Evolutionary conservation across 2,329 filamentous ascomycete genomes (phyloP).

Genomic region (Microsporum ferrugineum): DNA sequence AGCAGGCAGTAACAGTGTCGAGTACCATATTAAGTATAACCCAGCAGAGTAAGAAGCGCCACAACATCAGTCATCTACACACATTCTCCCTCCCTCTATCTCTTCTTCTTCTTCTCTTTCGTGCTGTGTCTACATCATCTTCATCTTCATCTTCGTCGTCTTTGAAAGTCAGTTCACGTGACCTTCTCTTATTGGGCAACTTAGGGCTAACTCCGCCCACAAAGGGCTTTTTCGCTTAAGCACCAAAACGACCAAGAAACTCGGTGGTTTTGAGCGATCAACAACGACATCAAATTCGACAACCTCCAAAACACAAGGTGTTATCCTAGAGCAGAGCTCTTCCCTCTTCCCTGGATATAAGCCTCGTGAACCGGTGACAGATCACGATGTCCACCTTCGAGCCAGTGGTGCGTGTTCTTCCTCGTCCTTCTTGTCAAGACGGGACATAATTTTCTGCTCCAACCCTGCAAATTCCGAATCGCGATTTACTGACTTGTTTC

Average conservation of each 20-base stretch:
- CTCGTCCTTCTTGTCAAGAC: background rate
- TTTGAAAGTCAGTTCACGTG: slow-evolving; percentile 18
- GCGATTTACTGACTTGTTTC: slow-evolving; percentile 24
- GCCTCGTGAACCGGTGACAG: slow-evolving; percentile 32
- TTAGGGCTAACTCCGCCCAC: slow-evolving; percentile 29
- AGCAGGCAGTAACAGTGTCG: no score
- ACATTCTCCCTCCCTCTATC: background rate
- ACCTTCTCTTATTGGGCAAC: slow-evolving; percentile 20
- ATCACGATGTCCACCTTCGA: slow-evolving; percentile 56
- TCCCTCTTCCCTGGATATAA: slow-evolving; percentile 31
- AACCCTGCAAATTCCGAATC: background rate
- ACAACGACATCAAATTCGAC: slow-evolving; percentile 37
- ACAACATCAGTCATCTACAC: no score
- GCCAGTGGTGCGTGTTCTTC: slow-evolving; percentile 47
- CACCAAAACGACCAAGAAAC: slow-evolving; percentile 26
- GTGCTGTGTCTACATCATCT: background rate
- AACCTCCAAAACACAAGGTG: slow-evolving; percentile 32
- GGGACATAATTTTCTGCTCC: background rate
- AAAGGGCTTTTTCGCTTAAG: slow-evolving; percentile 2
- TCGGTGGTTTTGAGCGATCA: slow-evolving; percentile 33
- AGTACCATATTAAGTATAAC: no score
- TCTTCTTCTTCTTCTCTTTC: background rate
- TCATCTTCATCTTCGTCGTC: background rate
- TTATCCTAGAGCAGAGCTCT: slow-evolving; percentile 33
- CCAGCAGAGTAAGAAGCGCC: no score